Evolutionary conservation across 805 yeast species (phyloP), one percentile per base, ranked within the genome.

Genomic region (Candida chilensis): DNA sequence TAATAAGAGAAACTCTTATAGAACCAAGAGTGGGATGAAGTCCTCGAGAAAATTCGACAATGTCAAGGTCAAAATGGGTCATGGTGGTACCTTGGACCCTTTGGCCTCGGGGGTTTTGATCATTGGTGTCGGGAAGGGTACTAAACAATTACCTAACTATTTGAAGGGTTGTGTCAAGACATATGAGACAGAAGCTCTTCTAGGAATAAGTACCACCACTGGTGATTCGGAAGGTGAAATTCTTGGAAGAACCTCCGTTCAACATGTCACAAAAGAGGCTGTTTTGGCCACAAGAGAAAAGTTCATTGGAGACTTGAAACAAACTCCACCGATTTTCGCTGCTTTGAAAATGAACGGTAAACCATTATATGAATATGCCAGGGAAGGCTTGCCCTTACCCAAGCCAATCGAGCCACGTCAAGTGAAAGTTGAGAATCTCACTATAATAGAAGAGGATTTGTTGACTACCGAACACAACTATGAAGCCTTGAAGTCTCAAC

Each of bases 71-170:
- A 92, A 92, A 47, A 80, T 90, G 64, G 99, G 99, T 1, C 99
- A 92, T 52, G 99, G 98, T 13, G 99, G 99, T 7, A 92, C 99
- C 0, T 61, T 92, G 22, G 99, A 92, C 47, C 96, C 97, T 0
- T 56, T 84, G 26, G 99, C 99, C 0, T 77, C 87, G n/a, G 99
- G 99, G 8, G 88, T 90, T 1, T 53, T 84, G 25, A 90, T 94
- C 2, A 66, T 92, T 32, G 99, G 98, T 4, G 73, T 92, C n/a
- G 96, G 96, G 5, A 38, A 64, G 1, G 98, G 98, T 3, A 92
- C 99, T 2, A 94, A 90, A 50, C 62, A 71, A 47, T 60, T 92
- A 26, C 79, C 75, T 33, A 62, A 71, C 36, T 87, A 81, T 45
- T 62, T 90, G 14, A 75, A 75, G 18, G 81, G 78, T 18, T 78